Conservation (phyloP, 352 stramenopile species). For the Salisapilia sapeloensis region DNA sequence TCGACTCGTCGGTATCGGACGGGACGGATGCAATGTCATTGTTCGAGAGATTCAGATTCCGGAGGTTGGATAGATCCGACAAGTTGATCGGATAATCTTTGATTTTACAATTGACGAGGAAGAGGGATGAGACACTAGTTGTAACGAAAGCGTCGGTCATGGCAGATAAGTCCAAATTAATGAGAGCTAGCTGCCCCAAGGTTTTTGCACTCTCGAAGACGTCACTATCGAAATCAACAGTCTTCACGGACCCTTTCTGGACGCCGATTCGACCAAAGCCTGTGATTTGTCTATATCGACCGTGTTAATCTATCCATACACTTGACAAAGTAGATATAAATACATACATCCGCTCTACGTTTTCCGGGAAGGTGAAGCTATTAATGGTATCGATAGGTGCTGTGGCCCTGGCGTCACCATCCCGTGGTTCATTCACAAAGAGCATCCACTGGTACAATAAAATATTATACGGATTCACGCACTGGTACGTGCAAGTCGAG, state of each 20-base stretch:
- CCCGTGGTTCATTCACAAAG: conserved; percentile 41
- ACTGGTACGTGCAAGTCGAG: conserved; percentile 46
- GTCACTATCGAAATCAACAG: conserved; percentile 18
- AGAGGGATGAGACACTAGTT: conserved; percentile 24
- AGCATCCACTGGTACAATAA: conserved; percentile 28
- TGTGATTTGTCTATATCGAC: conserved; percentile 39
- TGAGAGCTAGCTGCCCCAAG: conserved; percentile 22
- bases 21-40: too few species aligned
- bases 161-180: conserved; percentile 37
- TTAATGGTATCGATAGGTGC: conserved; percentile 29
- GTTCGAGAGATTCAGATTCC: too few species aligned
- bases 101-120: too few species aligned
- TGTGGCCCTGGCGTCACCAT: conserved; percentile 9
- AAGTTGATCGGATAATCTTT: background rate
- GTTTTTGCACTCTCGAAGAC: conserved; percentile 21
- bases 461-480: conserved; percentile 33
- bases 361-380: conserved; percentile 15
- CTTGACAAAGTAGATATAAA: conserved; percentile 2
- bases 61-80: too few species aligned
- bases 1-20: too few species aligned
- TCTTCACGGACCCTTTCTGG: conserved; percentile 42
- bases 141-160: conserved; percentile 28
- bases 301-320: background rate
- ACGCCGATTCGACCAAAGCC: conserved; percentile 33
- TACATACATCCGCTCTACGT: conserved; percentile 28